Conservation (phyloP, 768 basidiomycete genomes). For the Multifurca ochricompacta region DNA sequence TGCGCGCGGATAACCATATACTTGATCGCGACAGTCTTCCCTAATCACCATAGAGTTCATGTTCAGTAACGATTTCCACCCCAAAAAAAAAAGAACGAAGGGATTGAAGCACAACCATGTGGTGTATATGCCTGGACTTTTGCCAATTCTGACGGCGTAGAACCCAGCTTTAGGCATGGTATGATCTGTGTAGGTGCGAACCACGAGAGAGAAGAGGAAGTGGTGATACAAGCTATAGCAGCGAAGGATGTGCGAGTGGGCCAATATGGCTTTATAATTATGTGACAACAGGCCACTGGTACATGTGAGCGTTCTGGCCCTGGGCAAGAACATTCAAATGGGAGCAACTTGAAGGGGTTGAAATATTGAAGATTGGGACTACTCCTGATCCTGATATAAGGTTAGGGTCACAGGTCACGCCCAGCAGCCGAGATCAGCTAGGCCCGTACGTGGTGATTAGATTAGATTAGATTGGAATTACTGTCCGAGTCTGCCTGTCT, state of each 20-base stretch:
- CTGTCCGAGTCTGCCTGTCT: no score
- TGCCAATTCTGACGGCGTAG: slow-evolving; percentile 70
- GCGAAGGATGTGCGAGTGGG: neutral
- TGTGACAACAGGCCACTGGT: neutral
- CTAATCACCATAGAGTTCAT: slow-evolving; percentile 37
- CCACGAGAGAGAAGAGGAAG: neutral
- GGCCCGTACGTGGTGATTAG: no score
- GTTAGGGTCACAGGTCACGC: neutral
- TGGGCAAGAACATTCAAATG: neutral
- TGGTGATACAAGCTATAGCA: neutral
- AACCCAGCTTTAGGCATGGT: slow-evolving; percentile 32
- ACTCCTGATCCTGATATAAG: neutral
- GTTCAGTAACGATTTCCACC: neutral
- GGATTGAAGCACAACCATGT: slow-evolving; percentile 55
- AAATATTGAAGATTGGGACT: no score
- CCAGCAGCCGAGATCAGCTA: no score
- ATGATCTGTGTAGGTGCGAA: neutral
- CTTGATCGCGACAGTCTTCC: slow-evolving; percentile 64
- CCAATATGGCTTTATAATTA: neutral
- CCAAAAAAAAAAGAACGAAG: neutral
- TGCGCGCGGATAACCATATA: slow-evolving; percentile 55
- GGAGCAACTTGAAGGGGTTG: no score
- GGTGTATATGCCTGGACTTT: slow-evolving; percentile 53
- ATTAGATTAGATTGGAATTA: no score
- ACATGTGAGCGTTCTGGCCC: neutral